These are phyloP conservation scores for Chaetomium sp. DNA, from an alignment of 2,329 filamentous ascomycete species.

Conservation along the genomic window DNA sequence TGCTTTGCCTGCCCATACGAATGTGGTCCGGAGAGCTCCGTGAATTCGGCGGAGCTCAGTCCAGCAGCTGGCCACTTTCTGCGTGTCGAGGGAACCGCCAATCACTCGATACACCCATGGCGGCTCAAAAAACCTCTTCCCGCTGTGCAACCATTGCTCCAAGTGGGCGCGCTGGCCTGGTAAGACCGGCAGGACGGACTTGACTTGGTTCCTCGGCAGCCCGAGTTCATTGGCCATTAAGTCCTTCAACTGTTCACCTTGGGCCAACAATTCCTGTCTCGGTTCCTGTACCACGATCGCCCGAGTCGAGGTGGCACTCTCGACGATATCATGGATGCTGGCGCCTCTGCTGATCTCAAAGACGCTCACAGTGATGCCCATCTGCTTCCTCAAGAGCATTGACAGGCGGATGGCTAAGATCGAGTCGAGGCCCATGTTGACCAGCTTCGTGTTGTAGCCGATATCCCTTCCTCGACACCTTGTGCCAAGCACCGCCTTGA, in stretches of 20 bases:
- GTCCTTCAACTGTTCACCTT: neutral
- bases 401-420: neutral
- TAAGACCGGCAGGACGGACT: neutral
- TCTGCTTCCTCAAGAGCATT: neutral
- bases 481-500: neutral
- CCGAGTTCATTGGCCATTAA: neutral
- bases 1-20: neutral
- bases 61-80: neutral
- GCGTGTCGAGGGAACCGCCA: neutral
- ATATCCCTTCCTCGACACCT: neutral
- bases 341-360: neutral
- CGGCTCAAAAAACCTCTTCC: neutral
- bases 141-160: neutral
- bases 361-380: neutral
- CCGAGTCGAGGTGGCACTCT: neutral
- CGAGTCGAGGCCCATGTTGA: neutral
- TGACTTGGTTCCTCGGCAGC: neutral
- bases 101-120: neutral
- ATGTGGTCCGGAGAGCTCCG: neutral
- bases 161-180: neutral
- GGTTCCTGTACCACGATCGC: neutral
- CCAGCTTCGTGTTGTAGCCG: neutral
- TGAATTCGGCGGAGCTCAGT: neutral
- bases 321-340: neutral
- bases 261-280: neutral